These are phyloP conservation scores for Pseudomicrostroma phylloplanum DNA, from an alignment of 1,284 basidiomycete genomes.

Conservation along the genomic window DNA sequence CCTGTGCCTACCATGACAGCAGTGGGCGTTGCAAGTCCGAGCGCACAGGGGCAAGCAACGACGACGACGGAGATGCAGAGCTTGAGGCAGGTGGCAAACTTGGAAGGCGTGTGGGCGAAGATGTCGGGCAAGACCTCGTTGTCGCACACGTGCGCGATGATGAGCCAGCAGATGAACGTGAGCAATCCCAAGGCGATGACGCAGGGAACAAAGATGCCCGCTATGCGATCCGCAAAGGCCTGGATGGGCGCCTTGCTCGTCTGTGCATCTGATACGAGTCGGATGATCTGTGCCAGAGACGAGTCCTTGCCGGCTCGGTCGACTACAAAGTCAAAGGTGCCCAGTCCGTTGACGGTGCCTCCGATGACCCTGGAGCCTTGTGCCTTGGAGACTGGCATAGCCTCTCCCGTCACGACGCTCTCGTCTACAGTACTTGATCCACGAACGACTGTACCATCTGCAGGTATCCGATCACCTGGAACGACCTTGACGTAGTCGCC, in stretches of 20 bases:
- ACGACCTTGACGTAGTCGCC: conserved; percentile 90
- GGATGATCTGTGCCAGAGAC: conserved; percentile 89
- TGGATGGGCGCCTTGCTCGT: conserved; percentile 97
- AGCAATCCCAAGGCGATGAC: conserved; percentile 75
- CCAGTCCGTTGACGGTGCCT: conserved; percentile 91
- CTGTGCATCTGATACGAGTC: conserved; percentile 94
- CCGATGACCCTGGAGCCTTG: conserved; percentile 80
- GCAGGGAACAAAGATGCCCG: conserved; percentile 88
- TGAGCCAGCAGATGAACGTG: conserved; percentile 81
- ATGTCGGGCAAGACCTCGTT: conserved; percentile 64
- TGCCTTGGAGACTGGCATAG: conserved; percentile 79
- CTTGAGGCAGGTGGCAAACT: conserved; percentile 86
- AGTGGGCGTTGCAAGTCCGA: conserved; percentile 92
- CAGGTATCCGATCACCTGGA: conserved; percentile 92
- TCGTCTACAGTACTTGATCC: conserved; percentile 89
- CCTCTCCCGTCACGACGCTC: conserved; percentile 94
- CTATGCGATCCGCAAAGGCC: conserved; percentile 87
- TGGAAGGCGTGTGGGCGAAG: conserved; percentile 78
- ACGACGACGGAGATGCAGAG: conserved; percentile 97
- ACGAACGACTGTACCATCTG: conserved; percentile 80
- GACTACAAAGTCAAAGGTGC: conserved; percentile 91
- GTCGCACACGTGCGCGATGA: conserved; percentile 62
- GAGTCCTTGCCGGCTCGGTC: conserved; percentile 94
- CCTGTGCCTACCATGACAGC: conserved; percentile 99
- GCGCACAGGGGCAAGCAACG: conserved; percentile 94